These are phyloP conservation scores for Stevia rebaudiana DNA, from an alignment of 140 eudicot genomes.

Conservation along the genomic window DNA sequence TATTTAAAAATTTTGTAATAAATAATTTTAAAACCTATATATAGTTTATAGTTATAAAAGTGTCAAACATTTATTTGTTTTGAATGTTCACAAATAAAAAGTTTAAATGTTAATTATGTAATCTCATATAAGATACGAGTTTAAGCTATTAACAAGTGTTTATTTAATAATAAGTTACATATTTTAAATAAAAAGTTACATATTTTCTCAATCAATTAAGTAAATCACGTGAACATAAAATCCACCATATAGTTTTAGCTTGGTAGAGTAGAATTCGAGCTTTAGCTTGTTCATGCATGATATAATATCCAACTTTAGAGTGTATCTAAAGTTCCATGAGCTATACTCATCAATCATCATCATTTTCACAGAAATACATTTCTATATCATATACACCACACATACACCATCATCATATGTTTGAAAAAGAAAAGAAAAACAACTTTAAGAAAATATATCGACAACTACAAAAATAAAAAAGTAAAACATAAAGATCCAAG, in stretches of 20 bases:
- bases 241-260: background rate
- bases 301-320: background rate
- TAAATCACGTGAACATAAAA: background rate
- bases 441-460: background rate
- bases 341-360: background rate
- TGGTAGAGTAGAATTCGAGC: background rate
- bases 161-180: no score
- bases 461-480: constrained; percentile 15
- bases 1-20: no score
- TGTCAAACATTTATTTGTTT: no score
- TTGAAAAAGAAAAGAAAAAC: background rate
- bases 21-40: no score
- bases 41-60: no score
- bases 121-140: no score
- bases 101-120: no score
- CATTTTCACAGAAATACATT: background rate
- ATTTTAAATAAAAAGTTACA: no score
- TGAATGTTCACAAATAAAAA: no score
- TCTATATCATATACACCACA: background rate
- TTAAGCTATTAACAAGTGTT: no score
- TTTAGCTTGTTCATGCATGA: background rate
- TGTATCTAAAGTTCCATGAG: background rate
- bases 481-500: constrained; percentile 11
- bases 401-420: background rate
- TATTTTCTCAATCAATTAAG: no score